Percentiles rank a stretch among this genome's conserved stretches.
phyloP scores from a whole-genome alignment of 257 asterid genomes.

The Nicotiana otophora region DNA sequence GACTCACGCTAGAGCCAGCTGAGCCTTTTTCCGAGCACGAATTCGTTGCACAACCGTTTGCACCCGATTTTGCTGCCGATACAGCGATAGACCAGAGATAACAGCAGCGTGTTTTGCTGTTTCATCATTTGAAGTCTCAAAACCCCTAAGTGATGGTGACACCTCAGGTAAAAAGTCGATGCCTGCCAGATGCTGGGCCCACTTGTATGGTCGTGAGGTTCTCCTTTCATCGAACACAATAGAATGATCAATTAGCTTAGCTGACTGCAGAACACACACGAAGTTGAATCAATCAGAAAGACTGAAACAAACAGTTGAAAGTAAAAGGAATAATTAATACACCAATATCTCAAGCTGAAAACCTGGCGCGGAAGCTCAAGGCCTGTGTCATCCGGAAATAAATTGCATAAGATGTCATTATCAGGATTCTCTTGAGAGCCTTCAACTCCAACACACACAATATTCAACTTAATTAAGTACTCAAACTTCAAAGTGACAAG shows the following conservation, averaged over 20 bases:
- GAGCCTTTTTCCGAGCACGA: conserved; percentile 82
- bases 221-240: conserved; percentile 60
- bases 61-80: conserved; percentile 90
- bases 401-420: conserved; percentile 67
- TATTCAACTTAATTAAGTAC: conserved; percentile 63
- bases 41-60: conserved; percentile 88
- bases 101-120: conserved; percentile 44
- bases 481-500: conserved; percentile 79
- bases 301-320: conserved; percentile 10
- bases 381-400: conserved; percentile 96
- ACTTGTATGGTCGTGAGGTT: conserved; percentile 83
- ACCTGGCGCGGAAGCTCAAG: conserved; percentile 98
- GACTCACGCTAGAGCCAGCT: conserved; percentile 94
- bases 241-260: conserved; percentile 68
- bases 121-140: conserved; percentile 46
- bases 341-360: conserved; percentile 19
- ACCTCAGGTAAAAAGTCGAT: conserved; percentile 93
- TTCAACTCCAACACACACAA: conserved; percentile 83
- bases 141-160: conserved; percentile 56
- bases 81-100: conserved; percentile 60
- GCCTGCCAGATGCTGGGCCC: conserved; percentile 99
- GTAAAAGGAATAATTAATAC: neutral
- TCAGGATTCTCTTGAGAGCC: conserved; percentile 59
- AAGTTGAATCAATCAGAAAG: conserved; percentile 17
- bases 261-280: conserved; percentile 55